Base-by-base conservation (phyloP, 148 eudicot species). In the Polygonum maritimum region DNA sequence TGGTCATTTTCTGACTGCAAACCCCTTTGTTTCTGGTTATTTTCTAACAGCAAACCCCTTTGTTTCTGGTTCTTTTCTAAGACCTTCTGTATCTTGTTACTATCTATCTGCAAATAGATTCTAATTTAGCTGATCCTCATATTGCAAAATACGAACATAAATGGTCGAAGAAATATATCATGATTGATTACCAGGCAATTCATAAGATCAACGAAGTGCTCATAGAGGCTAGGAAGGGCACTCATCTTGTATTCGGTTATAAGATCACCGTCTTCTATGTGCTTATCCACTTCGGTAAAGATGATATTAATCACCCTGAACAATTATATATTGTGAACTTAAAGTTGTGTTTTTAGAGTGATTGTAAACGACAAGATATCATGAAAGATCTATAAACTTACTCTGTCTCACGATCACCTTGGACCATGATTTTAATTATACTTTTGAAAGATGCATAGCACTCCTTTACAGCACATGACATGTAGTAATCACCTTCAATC, bases 381-480 rank as follows among this genome's bases (percentile, higher is more conserved):
- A 36, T 63, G 36, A 76, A 51, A 77, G 8, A 9, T n/a, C 13
- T 8, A n/a, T 4, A 71, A 79, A 84, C 94, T 79, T 87, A 93
- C 99, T 70, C 73, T 77, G 85, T 92, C 77, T 96, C 99, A 49
- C 70, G 80, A 55, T 15, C 71, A 49, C 98, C 99, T 75, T 79
- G 85, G 75, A 92, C 94, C 92, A 96, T 80, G 82, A 75, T 69
- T 71, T 77, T 87, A 16, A 96, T 85, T 70, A 96, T 86, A 76
- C 93, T 93, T 75, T 85, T 87, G 72, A 91, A 96, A 60, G 99
- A 96, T 57, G 92, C 94, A 71, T 92, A 96, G 78, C 98, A 92
- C 80, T 96, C 99, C 74, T 85, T 80, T 48, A 96, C 97, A 78
- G 97, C 95, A 79, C 89, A 87, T 44, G 86, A 82, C 98, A 94